Evolutionary conservation across 228 moss, liverwort and hornwort genomes (phyloP).

Genomic region (Sphagnum magellanicum): DNA sequence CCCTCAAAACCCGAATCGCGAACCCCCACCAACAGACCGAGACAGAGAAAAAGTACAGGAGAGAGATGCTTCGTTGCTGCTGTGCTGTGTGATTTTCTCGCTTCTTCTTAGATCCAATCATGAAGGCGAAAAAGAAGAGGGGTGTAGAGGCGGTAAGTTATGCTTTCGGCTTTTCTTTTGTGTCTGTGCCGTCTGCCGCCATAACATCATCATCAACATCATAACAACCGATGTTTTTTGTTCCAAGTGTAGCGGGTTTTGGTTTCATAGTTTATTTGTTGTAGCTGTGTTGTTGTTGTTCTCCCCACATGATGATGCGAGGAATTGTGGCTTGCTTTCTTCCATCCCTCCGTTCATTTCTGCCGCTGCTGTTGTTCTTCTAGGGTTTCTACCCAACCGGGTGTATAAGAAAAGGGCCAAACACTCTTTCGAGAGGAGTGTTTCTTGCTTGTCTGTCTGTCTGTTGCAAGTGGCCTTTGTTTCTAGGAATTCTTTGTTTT

Average conservation of each 20-base stretch:
- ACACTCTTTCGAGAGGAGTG: too few species aligned
- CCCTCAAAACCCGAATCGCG: too few species aligned
- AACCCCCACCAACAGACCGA: too few species aligned
- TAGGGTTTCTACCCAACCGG: too few species aligned
- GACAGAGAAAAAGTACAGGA: not conserved
- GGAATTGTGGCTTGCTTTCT: not conserved
- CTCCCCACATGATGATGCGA: not conserved
- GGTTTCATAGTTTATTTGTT: not conserved
- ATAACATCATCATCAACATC: too few species aligned
- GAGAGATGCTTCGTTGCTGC: constrained; percentile 5
- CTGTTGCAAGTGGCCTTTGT: too few species aligned
- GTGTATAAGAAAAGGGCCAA: too few species aligned
- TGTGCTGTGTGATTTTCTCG: constrained; percentile 4
- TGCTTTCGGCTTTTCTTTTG: not conserved
- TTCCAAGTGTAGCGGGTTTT: not conserved
- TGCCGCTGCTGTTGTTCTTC: too few species aligned
- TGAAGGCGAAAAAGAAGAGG: constrained; percentile 99
- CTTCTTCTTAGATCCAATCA: constrained; percentile 22
- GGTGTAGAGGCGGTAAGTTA: constrained; percentile 93
- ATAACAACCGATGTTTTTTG: not conserved
- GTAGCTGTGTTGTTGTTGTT: not conserved
- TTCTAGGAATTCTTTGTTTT: too few species aligned
- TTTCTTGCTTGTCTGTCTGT: too few species aligned
- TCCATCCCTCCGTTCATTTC: too few species aligned
- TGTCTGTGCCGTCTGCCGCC: not conserved